Percentiles rank a stretch among this genome's conserved stretches.
Evolutionary conservation across 805 yeast species (phyloP).

Genomic region (Wickerhamiella brachini): DNA sequence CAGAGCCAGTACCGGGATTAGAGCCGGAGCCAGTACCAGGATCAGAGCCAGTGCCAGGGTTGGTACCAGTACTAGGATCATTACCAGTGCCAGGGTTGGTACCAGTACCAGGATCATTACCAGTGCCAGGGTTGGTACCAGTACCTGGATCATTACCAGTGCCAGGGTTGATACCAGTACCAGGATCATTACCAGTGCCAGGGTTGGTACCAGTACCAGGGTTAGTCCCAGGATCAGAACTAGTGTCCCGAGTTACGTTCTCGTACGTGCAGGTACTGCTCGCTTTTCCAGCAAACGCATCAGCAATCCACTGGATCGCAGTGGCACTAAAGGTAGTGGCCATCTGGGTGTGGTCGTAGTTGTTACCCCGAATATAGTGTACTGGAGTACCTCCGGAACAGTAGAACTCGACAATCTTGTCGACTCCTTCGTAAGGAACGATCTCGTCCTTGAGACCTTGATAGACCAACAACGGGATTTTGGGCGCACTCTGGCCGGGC

Average conservation of each 20-base stretch:
- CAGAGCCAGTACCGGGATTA: neutral
- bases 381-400: conserved; percentile 13
- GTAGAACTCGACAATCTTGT: conserved; percentile 3
- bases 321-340: conserved; percentile 13
- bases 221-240: neutral
- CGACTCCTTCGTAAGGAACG: conserved; percentile 12
- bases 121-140: neutral
- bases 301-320: conserved; percentile 7
- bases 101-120: no score
- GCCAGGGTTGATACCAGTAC: neutral
- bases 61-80: neutral
- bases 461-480: conserved; percentile 14
- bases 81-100: no score
- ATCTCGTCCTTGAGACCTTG: conserved; percentile 17
- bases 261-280: conserved; percentile 5
- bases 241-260: neutral
- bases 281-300: conserved; percentile 1
- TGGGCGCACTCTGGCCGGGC: conserved; percentile 11
- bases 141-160: neutral
- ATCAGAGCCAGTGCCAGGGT: neutral
- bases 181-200: neutral
- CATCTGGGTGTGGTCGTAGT: conserved; percentile 7
- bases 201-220: neutral
- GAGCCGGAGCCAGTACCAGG: no score
- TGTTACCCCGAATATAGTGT: conserved; percentile 10